phyloP scores from a whole-genome alignment of 495 filamentous ascomycete species.

The Hypoxylon perforatum region DNA sequence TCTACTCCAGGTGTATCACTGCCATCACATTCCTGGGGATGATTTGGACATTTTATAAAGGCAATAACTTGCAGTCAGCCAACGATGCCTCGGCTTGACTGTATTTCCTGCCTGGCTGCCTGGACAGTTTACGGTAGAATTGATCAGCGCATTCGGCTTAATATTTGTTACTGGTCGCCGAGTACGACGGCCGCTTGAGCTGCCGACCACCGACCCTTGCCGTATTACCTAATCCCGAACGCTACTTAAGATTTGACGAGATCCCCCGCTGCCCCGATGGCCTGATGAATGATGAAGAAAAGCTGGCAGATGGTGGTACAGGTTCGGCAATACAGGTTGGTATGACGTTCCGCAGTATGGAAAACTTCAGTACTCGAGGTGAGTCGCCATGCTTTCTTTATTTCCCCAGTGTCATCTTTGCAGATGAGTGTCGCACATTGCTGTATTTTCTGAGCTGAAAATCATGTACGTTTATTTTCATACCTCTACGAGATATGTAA shows the following conservation, averaged over 20 bases:
- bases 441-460: no score
- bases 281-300: no score
- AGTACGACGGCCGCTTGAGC: constrained; percentile 3
- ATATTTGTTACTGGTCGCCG: constrained; percentile 1
- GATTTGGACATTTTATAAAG: background rate
- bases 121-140: no score
- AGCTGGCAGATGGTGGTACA: background rate
- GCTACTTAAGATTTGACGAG: no score
- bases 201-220: constrained; percentile 4
- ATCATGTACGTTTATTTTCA: no score
- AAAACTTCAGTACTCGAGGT: constrained; percentile 2
- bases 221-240: background rate
- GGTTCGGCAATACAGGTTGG: background rate
- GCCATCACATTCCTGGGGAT: background rate
- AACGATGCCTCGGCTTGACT: background rate
- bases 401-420: no score
- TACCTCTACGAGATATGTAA: no score
- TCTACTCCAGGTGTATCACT: background rate
- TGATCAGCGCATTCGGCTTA: constrained; percentile 7
- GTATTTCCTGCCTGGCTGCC: no score
- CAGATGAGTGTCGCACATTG: no score
- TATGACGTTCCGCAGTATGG: background rate
- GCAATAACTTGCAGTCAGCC: no score
- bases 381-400: no score
- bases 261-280: no score